Evolutionary conservation across 2,329 filamentous ascomycete genomes (phyloP).

Genomic region (Rutstroemia sp.): DNA sequence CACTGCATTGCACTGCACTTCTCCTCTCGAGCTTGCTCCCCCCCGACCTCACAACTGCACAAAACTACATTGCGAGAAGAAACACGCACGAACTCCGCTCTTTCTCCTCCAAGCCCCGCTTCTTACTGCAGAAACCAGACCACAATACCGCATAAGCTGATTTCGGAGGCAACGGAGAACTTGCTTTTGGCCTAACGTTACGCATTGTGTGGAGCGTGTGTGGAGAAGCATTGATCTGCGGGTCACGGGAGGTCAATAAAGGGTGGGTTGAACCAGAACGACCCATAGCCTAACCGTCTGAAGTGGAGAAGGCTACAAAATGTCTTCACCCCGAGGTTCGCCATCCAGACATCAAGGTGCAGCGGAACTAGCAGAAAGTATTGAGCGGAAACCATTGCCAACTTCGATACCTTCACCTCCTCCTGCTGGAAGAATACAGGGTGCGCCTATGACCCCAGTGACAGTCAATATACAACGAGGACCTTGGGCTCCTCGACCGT

Average conservation of each 20-base stretch:
- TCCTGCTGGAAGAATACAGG: conserved; percentile 34
- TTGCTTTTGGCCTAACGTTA: not conserved
- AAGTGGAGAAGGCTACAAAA: conserved; percentile 13
- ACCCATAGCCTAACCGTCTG: conserved; percentile 19
- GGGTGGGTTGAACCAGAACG: not conserved
- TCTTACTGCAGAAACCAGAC: not conserved
- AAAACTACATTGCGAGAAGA: not conserved
- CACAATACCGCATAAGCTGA: not conserved
- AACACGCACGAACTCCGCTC: not conserved
- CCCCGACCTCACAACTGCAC: not conserved
- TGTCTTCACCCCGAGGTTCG: conserved; percentile 7
- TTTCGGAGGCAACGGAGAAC: not conserved
- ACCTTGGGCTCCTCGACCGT: conserved; percentile 44
- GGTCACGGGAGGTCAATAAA: conserved; percentile 2
- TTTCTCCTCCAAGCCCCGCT: not conserved
- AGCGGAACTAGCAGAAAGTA: conserved; percentile 19
- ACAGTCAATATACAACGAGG: conserved; percentile 46
- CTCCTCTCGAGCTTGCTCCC: not conserved
- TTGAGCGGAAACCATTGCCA: conserved; percentile 16
- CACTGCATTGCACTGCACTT: too few relatives aligned
- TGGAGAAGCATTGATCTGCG: conserved; percentile 1
- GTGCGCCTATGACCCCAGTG: conserved; percentile 49
- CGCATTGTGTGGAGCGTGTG: not conserved
- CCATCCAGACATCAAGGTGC: conserved; percentile 10
- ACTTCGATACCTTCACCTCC: conserved; percentile 18